Evolutionary conservation across 2,329 filamentous ascomycete species (phyloP).

Genomic region (Aureobasidium sp.): DNA sequence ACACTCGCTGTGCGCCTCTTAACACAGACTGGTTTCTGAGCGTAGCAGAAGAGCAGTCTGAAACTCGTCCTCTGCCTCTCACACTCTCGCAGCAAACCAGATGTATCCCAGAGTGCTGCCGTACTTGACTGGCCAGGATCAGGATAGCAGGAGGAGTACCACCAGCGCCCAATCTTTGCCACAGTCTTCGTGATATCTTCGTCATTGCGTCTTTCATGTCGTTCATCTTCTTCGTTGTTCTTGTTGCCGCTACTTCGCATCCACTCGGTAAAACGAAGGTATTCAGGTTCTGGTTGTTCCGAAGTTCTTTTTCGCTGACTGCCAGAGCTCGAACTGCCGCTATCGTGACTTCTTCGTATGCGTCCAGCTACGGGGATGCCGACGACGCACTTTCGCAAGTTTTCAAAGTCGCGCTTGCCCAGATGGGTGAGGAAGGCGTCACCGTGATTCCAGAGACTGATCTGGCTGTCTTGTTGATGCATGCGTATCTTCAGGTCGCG

Average conservation of each 20-base stretch:
- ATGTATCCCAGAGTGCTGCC: slow-evolving; percentile 68
- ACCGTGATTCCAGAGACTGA: slow-evolving; percentile 48
- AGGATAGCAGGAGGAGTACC: slow-evolving; percentile 93
- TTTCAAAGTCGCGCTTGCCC: slow-evolving; percentile 59
- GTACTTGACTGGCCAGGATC: slow-evolving; percentile 41
- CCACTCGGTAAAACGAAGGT: neutral
- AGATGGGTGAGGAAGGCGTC: slow-evolving; percentile 56
- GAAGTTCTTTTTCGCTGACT: slow-evolving; percentile 6
- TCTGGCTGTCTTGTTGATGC: slow-evolving; percentile 50
- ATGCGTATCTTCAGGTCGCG: slow-evolving; percentile 64
- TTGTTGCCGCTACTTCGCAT: neutral
- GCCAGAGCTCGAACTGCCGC: slow-evolving; percentile 17
- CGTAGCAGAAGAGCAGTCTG: slow-evolving; percentile 85
- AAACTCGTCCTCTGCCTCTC: slow-evolving; percentile 80
- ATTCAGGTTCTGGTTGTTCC: slow-evolving; percentile 1
- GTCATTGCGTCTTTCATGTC: slow-evolving; percentile 42
- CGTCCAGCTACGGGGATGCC: slow-evolving; percentile 61
- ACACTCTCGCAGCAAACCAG: slow-evolving; percentile 69
- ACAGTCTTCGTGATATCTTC: slow-evolving; percentile 89
- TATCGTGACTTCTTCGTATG: slow-evolving; percentile 30
- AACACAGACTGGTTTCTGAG: slow-evolving; percentile 59
- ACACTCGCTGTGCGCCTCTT: slow-evolving; percentile 42
- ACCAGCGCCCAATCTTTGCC: slow-evolving; percentile 85
- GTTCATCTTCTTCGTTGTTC: neutral
- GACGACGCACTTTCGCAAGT: slow-evolving; percentile 67